These are phyloP conservation scores for Pontederia paniculata DNA, from an alignment of 176 grass and related monocot genomes.

Conservation along the genomic window DNA sequence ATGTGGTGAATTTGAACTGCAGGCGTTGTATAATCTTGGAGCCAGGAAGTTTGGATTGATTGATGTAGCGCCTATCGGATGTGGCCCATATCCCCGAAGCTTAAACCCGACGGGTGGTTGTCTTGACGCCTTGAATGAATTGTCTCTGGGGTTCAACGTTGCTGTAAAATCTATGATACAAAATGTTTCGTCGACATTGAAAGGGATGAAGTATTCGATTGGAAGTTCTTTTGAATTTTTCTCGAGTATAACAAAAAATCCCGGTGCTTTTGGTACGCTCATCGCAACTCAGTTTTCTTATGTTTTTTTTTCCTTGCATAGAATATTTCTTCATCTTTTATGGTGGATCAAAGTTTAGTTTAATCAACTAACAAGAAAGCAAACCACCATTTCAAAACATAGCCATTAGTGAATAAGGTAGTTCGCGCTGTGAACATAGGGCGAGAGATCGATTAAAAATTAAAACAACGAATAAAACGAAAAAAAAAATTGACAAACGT, in stretches of 20 bases:
- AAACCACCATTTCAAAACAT: no score
- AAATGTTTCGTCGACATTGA: constrained; percentile 24
- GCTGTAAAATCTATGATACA: constrained; percentile 50
- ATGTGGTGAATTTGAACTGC: not conserved
- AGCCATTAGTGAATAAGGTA: no score
- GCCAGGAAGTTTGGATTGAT: constrained; percentile 69
- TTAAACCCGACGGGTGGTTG: constrained; percentile 67
- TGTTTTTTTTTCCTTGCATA: not conserved
- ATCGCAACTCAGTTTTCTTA: not conserved
- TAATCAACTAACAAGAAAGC: no score
- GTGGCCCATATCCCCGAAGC: constrained; percentile 78
- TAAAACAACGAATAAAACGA: no score
- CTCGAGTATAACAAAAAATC: constrained; percentile 68
- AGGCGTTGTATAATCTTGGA: constrained; percentile 57
- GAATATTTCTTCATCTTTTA: not conserved
- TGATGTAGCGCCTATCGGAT: constrained; percentile 80
- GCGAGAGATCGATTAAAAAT: no score
- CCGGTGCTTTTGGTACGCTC: constrained; percentile 40
- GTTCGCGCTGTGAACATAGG: no score
- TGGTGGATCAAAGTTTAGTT: no score
- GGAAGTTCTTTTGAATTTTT: constrained; percentile 81
- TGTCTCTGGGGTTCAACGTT: constrained; percentile 51
- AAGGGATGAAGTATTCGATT: constrained; percentile 64
- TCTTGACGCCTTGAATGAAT: constrained; percentile 60
- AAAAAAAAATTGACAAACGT: no score